Percentiles rank a stretch among this genome's conserved stretches.
Evolutionary conservation across 352 stramenopile genomes (phyloP).

Genomic region (Phytophthora hybrid): DNA sequence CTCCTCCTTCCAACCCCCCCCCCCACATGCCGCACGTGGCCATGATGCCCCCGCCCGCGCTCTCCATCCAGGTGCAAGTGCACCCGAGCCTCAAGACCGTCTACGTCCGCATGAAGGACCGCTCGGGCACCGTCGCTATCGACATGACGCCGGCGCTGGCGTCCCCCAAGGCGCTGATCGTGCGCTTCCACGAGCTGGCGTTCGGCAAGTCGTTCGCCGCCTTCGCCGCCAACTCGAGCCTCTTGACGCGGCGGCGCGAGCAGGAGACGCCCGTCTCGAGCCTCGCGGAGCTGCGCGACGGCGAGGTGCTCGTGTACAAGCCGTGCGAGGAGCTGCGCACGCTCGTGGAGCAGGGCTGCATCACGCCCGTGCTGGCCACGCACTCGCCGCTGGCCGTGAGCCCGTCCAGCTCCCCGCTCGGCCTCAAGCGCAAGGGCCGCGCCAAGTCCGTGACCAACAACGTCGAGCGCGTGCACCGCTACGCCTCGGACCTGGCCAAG

Average conservation of each 20-base stretch:
- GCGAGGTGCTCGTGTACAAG: conserved; percentile 74
- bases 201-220: conserved; percentile 79
- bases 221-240: conserved; percentile 55
- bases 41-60: conserved; percentile 36
- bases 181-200: conserved; percentile 73
- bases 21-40: conserved; percentile 52
- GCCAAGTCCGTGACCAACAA: conserved; percentile 76
- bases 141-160: conserved; percentile 50
- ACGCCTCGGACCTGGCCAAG: conserved; percentile 67
- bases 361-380: conserved; percentile 61
- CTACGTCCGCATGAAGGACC: conserved; percentile 80
- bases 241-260: conserved; percentile 55
- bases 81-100: conserved; percentile 52
- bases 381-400: conserved; percentile 28
- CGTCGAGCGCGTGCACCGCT: conserved; percentile 72
- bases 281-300: conserved; percentile 59
- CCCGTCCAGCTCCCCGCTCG: conserved; percentile 54
- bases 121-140: conserved; percentile 64
- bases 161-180: conserved; percentile 60
- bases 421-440: conserved; percentile 77
- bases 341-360: conserved; percentile 76
- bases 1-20: too few relatives aligned
- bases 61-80: conserved; percentile 52
- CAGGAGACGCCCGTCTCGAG: conserved; percentile 56
- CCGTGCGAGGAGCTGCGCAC: conserved; percentile 76